Evolutionary conservation across 2,329 filamentous ascomycete genomes (phyloP), one percentile per base, ranked within the genome.

Genomic region (Penicillium hesseltinei): DNA sequence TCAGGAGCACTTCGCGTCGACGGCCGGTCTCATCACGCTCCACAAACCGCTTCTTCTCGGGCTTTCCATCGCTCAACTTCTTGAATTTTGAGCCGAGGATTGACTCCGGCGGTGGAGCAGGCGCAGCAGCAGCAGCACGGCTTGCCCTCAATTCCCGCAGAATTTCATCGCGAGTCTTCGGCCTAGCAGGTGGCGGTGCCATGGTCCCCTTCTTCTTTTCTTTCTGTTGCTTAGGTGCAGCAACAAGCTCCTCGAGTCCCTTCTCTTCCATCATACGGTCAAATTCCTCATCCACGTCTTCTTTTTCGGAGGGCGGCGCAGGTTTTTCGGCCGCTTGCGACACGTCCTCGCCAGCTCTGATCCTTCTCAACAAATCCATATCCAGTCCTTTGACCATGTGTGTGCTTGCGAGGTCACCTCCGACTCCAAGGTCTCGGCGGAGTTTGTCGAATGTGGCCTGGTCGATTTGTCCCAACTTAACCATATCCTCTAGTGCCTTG

Each of bases 341-440:
- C 25, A 91, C 81, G 73, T 92, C 78, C 58, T 81, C 79, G 1
- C 79, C 79, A n/a, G 72, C 74, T 52, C 72, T 75, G 0, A 77
- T 71, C 49, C 76, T 67, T 62, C 71, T 66, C 61, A 81, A 78
- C 13, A 97, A 78, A 72, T 89, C 89, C 71, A 91, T 89, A 75
- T 99, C 94, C 49, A 99, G 76, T 0, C 94, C 94, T 71, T 97
- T 97, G 47, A 97, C 88, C 63, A 97, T 76, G 80, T 96, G 91
- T 15, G 92, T 96, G 66, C 86, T 91, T 15, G 80, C 80, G 23
- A 92, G 76, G 71, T 96, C 89, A 8, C 92, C 93, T 4, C 92
- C 92, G 0, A 91, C 80, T 0, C 77, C 84, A 54, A 97, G 91
- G 65, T 95, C 84, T 61, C 84, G 84, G 35, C 89, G 81, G 40